Base-by-base conservation (phyloP, 2,329 filamentous ascomycete genomes). In the Pestalotiopsis sp. region DNA sequence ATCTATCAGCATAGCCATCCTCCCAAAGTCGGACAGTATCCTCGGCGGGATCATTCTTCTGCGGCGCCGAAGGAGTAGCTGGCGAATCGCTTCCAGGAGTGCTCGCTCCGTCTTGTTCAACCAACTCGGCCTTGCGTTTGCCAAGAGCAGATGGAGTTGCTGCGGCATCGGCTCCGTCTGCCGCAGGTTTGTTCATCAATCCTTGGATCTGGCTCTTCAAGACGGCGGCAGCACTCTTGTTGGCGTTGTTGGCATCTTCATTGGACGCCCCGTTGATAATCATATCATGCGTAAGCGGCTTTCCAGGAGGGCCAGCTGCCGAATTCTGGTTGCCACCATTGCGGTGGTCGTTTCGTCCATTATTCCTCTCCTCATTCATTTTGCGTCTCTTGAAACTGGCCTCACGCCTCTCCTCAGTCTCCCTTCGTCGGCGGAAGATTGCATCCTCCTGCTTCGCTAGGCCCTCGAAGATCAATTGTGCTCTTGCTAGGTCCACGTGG, bases 1-100 rank as follows among this genome's bases (percentile, higher is more conserved):
- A 99, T 61, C 96, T 89, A 81, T 98, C 95, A 65, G 92, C 91
- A 78, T 99, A 99, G 7, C 96, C 96, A 66, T 95, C 91, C 77
- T 99, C 96, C 96, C 96, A 99, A 13, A 99, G 85, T 69, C 92
- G 90, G 66, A 99, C 93, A 20, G 91, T 93, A 77, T 99, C 96
- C 70, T 90, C 85, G 2, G 92, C 89, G 20, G 88, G 87, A 56
- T 90, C 91, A 67, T 92, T 90, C 2, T 78, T 75, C 13, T 84
- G 81, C 23, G 87, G 81, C 56, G 83, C 78, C 5, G 84, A 79
- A 14, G 84, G 84, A 62, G 81, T 81, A 41, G 85, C 80, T 7
- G 89, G 86, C 14, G 90, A 88, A 69, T 84, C 89, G 67, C 86
- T 85, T 45, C 86, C 88, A 9, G 91, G 87, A 1, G 89, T 90